Evolutionary conservation across 2,329 filamentous ascomycete genomes (phyloP).

Genomic region (Diplodia corticola): DNA sequence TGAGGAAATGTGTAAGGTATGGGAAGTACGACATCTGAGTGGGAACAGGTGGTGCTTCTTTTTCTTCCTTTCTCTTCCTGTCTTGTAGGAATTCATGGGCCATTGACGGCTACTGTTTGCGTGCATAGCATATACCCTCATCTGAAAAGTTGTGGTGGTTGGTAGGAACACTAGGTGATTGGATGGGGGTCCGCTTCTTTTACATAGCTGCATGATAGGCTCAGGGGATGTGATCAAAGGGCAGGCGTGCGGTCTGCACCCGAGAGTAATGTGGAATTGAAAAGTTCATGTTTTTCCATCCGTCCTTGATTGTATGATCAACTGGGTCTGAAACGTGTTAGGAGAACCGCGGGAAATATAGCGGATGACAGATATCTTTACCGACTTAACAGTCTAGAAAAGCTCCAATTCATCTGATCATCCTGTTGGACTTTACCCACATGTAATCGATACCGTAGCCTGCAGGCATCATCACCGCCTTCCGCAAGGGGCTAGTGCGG

Average conservation of each 20-base stretch:
- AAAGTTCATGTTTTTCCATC: not conserved
- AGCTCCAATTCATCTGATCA: not conserved
- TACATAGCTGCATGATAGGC: not conserved
- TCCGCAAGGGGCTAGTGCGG: conserved; percentile 13
- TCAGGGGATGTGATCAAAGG: not conserved
- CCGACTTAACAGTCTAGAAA: not conserved
- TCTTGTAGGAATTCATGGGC: not conserved
- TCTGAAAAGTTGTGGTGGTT: not conserved
- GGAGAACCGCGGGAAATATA: not conserved
- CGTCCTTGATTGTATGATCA: not conserved
- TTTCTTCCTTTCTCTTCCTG: not conserved
- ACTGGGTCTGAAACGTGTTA: no score
- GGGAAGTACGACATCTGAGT: not conserved
- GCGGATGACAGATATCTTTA: not conserved
- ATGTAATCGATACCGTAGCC: not conserved
- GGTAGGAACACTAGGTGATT: not conserved
- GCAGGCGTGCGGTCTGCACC: not conserved
- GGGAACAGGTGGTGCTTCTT: not conserved
- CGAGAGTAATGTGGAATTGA: not conserved
- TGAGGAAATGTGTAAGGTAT: not conserved
- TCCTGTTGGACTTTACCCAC: not conserved
- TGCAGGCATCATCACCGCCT: conserved; percentile 3
- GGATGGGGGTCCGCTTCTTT: not conserved
- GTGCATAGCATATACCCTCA: not conserved
- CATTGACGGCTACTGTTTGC: not conserved